Evolutionary conservation across 1,284 basidiomycete genomes (phyloP).

Genomic region (Flammula alnicola): DNA sequence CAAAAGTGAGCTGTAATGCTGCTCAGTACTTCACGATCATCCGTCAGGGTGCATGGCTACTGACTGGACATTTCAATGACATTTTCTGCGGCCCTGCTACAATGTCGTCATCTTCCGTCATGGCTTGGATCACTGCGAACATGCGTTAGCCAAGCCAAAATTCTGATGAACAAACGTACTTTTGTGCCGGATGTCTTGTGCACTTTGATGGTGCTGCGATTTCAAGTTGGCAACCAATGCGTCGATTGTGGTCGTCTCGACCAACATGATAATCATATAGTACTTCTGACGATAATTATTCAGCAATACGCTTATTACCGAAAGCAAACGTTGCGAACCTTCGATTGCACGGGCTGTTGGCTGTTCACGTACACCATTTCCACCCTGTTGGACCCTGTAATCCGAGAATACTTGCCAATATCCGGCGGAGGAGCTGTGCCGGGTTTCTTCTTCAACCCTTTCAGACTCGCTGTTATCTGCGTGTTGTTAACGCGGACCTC

Average conservation of each 20-base stretch:
- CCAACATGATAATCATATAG: constrained; percentile 83
- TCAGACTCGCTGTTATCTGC: constrained; percentile 77
- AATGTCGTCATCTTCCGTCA: constrained; percentile 85
- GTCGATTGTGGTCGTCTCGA: constrained; percentile 72
- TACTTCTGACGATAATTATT: constrained; percentile 66
- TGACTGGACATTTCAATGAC: constrained; percentile 90
- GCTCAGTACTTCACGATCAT: background rate
- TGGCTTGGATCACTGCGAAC: constrained; percentile 59
- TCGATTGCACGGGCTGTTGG: constrained; percentile 73
- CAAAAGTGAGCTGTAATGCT: constrained; percentile 76
- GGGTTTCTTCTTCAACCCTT: constrained; percentile 96
- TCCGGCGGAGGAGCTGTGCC: constrained; percentile 94
- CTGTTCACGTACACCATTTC: constrained; percentile 93
- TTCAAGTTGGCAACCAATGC: constrained; percentile 71
- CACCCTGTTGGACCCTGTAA: constrained; percentile 63
- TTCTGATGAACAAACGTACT: constrained; percentile 49
- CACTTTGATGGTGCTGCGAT: constrained; percentile 65
- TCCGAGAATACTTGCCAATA: constrained; percentile 64
- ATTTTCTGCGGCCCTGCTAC: constrained; percentile 85
- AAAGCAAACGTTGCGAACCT: constrained; percentile 47
- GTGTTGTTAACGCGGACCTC: constrained; percentile 87
- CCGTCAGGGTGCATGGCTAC: constrained; percentile 35
- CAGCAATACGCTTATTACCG: constrained; percentile 1
- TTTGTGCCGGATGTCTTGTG: constrained; percentile 68
- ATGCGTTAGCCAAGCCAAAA: constrained; percentile 10